Percentiles rank a stretch among this genome's conserved stretches.
These are phyloP conservation scores for Kwoniella sp. DNA, from an alignment of 768 basidiomycete genomes.

Conservation along the genomic window DNA sequence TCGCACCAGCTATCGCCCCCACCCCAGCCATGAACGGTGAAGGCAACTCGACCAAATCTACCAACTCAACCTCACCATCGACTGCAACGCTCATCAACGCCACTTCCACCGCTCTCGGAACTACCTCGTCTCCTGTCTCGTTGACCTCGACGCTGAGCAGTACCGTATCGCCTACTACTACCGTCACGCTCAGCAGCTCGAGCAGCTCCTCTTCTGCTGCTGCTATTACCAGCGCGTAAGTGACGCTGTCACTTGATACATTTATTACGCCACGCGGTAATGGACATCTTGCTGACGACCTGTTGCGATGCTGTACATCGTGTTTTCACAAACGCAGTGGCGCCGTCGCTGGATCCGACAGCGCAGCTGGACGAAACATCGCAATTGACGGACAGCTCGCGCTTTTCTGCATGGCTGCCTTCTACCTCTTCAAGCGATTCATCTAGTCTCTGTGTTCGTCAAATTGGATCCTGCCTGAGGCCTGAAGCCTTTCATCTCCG, in stretches of 20 bases:
- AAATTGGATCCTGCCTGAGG: no score
- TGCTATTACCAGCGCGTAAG: not conserved
- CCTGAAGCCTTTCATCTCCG: no score
- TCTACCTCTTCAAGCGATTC: not conserved
- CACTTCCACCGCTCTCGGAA: not conserved
- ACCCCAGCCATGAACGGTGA: not conserved
- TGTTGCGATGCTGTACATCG: no score
- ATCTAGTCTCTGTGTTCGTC: not conserved
- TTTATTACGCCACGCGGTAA: no score
- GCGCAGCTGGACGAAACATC: not conserved
- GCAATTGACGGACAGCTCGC: not conserved
- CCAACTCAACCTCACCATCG: not conserved
- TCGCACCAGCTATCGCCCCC: constrained; percentile 2
- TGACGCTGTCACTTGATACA: not conserved
- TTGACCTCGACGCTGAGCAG: not conserved
- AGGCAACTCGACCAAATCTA: not conserved
- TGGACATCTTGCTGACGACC: no score
- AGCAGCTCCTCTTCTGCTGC: not conserved
- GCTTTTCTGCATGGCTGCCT: not conserved
- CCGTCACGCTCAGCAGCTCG: not conserved
- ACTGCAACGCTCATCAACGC: constrained; percentile 2
- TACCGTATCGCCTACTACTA: not conserved
- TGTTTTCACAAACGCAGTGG: no score
- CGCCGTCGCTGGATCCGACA: not conserved
- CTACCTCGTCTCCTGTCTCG: not conserved